Percentiles rank a stretch among this genome's conserved stretches.
Conservation (phyloP, 2,329 filamentous ascomycete species). For the Aspergillus oerlinghausenensis region DNA sequence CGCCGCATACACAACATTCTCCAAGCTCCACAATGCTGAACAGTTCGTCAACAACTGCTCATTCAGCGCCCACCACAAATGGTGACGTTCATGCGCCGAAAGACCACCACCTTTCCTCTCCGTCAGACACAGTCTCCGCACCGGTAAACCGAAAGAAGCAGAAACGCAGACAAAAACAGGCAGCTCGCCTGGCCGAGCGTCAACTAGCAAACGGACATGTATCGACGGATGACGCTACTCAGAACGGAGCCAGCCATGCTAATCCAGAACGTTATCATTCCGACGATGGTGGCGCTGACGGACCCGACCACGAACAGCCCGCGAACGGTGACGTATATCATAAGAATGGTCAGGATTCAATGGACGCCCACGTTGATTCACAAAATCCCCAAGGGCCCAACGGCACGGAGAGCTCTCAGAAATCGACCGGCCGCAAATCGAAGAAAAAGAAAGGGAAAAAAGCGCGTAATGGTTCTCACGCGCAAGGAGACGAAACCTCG, state of each 20-base stretch:
- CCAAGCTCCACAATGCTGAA: conserved; percentile 26
- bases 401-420: conserved; percentile 17
- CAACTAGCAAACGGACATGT: conserved; percentile 31
- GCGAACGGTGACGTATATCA: conserved; percentile 52
- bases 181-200: conserved; percentile 62
- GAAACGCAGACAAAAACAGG: conserved; percentile 81
- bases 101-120: conserved; percentile 5
- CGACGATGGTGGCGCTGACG: conserved; percentile 29
- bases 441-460: conserved; percentile 42
- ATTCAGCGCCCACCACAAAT: conserved; percentile 24
- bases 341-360: conserved; percentile 50
- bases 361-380: conserved; percentile 27
- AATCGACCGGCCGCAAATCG: conserved; percentile 28
- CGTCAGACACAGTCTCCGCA: conserved; percentile 32
- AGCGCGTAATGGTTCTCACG: conserved; percentile 30
- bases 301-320: conserved; percentile 36
- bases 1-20: conserved; percentile 18
- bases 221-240: conserved; percentile 23
- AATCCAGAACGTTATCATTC: conserved; percentile 24
- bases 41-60: conserved; percentile 18
- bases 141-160: conserved; percentile 89
- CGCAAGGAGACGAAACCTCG: conserved; percentile 34
- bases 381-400: conserved; percentile 11
- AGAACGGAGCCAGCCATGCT: conserved; percentile 31
- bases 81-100: conserved; percentile 22